Evolutionary conservation across 148 eudicot species (phyloP), one percentile per base, ranked within the genome.

Genomic region (Amaranthus palmeri): DNA sequence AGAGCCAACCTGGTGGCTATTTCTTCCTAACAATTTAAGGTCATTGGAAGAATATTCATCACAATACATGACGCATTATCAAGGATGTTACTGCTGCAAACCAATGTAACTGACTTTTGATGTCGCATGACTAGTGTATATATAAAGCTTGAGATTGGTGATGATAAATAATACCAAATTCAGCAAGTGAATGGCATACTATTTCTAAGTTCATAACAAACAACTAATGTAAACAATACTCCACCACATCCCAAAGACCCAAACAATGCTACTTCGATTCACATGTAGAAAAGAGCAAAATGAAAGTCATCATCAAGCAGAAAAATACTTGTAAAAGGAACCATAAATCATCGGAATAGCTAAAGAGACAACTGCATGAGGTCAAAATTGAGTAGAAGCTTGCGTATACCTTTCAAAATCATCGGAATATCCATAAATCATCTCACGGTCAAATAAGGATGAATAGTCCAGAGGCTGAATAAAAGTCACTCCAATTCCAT

Each of bases 401-500:
- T 44, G 45, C 43, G 67, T 45, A 45, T 44, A 86, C 93, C 93
- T 78, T 71, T 88, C 93, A 77, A 88, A 86, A 76, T 88, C 90
- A 68, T 88, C 78, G 17, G 90, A 41, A 79, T 80, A 83, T 14
- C 93, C 93, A 65, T 88, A 85, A 61, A 88, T 75, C 67, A 56
- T 83, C 74, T 86, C 88, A 45, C 75, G 77, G 76, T 79, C 73
- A 72, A 88, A 88, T 54, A 86, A 85, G 49, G 93, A 81, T 44
- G 90, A 83, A 66, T 83, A 81, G 73, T 77, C 49, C 61, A 88
- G 61, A 72, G 93, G 90, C 73, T 88, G 75, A 69, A 88, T 83
- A 57, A 88, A 88, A 76, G 93, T 88, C 49, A 86, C 84, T 74
- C 84, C 90, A 72, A 88, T 85, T 61, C 90, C 90, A 74, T 74